phyloP scores from a whole-genome alignment of 2,329 filamentous ascomycete genomes.

The Ascomycota sp. region DNA sequence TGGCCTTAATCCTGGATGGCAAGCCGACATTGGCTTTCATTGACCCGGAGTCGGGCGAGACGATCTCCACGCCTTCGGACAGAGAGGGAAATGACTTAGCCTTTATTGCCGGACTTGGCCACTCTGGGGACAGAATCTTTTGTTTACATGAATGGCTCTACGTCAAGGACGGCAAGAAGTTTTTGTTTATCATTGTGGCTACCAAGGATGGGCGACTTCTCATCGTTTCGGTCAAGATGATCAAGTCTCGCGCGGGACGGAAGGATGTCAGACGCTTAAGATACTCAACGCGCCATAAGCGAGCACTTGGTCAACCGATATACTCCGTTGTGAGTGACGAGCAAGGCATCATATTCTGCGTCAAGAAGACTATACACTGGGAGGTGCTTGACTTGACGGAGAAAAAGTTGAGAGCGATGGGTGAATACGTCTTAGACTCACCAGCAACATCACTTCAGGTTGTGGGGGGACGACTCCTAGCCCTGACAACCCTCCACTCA shows the following conservation, averaged over 20 bases:
- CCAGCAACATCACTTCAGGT: conserved; percentile 28
- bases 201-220: conserved; percentile 33
- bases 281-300: conserved; percentile 34
- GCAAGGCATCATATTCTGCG: conserved; percentile 35
- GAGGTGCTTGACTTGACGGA: conserved; percentile 28
- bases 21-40: conserved; percentile 33
- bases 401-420: conserved; percentile 28
- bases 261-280: conserved; percentile 13
- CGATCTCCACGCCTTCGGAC: conserved; percentile 26
- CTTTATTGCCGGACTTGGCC: conserved; percentile 35
- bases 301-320: conserved; percentile 24
- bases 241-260: conserved; percentile 2
- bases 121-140: conserved; percentile 35
- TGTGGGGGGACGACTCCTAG: conserved; percentile 25
- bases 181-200: conserved; percentile 42
- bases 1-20: conserved; percentile 23
- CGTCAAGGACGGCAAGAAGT: conserved; percentile 32
- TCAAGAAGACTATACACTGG: conserved; percentile 32
- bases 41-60: conserved; percentile 30
- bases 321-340: conserved; percentile 34
- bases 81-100: conserved; percentile 19
- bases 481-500: conserved; percentile 32
- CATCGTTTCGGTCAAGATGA: conserved; percentile 27
- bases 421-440: conserved; percentile 28
- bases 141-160: conserved; percentile 45